These are phyloP conservation scores for Phytophthora pseudosyringae DNA, from an alignment of 352 stramenopile species.

Conservation along the genomic window DNA sequence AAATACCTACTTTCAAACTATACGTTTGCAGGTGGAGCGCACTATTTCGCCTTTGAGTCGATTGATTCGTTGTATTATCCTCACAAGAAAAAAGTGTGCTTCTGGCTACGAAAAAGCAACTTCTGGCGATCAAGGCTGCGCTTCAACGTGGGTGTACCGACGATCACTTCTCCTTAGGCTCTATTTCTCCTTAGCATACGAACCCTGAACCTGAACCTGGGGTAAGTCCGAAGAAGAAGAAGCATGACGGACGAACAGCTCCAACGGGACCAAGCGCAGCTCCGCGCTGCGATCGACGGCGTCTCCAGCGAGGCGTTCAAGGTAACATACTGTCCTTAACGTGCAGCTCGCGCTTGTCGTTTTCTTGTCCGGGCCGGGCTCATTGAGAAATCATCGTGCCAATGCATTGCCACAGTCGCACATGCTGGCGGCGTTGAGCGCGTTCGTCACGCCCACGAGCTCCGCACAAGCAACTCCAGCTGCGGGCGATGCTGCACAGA, in stretches of 20 bases:
- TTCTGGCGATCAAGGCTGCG: no score
- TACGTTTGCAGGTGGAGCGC: no score
- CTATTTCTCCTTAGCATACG: not conserved
- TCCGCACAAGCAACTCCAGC: slow-evolving; percentile 1
- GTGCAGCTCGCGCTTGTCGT: not conserved
- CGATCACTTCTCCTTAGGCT: no score
- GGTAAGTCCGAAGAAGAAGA: slow-evolving; percentile 9
- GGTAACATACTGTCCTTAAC: slow-evolving; percentile 17
- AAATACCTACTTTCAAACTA: no score
- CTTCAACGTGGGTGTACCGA: no score
- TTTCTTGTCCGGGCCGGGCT: slow-evolving; percentile 2
- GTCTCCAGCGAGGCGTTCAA: slow-evolving; percentile 44
- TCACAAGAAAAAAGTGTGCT: no score
- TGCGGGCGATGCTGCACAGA: not conserved
- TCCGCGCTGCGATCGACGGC: slow-evolving; percentile 43
- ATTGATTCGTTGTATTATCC: no score
- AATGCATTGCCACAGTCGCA: slow-evolving; percentile 53
- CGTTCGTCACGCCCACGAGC: slow-evolving; percentile 39
- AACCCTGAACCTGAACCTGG: no score
- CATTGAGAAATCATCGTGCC: slow-evolving; percentile 23
- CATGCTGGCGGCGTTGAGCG: slow-evolving; percentile 70
- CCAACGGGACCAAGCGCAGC: slow-evolving; percentile 42
- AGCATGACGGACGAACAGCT: slow-evolving; percentile 45
- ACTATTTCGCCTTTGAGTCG: no score
- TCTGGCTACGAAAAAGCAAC: no score